Evolutionary conservation across 1,284 basidiomycete genomes (phyloP).

Genomic region (Ustilago crameri): DNA sequence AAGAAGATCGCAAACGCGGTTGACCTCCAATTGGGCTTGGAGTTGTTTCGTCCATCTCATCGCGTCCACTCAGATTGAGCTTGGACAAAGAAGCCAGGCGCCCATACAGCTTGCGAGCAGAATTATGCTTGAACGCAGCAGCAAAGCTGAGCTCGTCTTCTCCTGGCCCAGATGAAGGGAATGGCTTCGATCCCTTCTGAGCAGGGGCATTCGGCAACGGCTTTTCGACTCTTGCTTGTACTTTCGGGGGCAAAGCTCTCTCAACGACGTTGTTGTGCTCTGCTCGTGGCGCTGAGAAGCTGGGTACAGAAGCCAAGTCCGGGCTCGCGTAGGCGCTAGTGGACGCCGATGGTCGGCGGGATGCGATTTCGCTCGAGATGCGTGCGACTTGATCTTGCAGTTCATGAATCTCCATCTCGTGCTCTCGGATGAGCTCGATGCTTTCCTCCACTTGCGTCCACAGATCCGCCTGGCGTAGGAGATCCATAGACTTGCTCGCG

Average conservation of each 20-base stretch:
- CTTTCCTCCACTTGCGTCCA: constrained; percentile 39
- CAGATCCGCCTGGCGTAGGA: constrained; percentile 27
- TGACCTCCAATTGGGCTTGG: constrained; percentile 4
- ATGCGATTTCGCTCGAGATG: constrained; percentile 38
- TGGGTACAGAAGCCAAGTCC: constrained; percentile 8
- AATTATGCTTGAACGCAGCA: background rate
- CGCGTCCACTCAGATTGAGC: constrained; percentile 8
- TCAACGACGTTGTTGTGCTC: background rate
- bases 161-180: constrained; percentile 6
- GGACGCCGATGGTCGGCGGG: constrained; percentile 26
- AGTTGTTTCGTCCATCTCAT: background rate
- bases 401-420: constrained; percentile 34
- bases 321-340: constrained; percentile 8
- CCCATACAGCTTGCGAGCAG: constrained; percentile 19
- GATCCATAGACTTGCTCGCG: constrained; percentile 21
- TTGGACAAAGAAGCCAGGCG: constrained; percentile 26
- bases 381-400: constrained; percentile 35
- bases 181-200: background rate
- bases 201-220: background rate
- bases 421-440: constrained; percentile 34
- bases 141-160: constrained; percentile 1
- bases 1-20: constrained; percentile 24
- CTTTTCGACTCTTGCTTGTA: background rate
- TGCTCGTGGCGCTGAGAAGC: constrained; percentile 10
- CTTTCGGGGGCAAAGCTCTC: background rate